phyloP scores from a whole-genome alignment of 2,329 filamentous ascomycete genomes.

The Scortechinia acanthostroma region DNA sequence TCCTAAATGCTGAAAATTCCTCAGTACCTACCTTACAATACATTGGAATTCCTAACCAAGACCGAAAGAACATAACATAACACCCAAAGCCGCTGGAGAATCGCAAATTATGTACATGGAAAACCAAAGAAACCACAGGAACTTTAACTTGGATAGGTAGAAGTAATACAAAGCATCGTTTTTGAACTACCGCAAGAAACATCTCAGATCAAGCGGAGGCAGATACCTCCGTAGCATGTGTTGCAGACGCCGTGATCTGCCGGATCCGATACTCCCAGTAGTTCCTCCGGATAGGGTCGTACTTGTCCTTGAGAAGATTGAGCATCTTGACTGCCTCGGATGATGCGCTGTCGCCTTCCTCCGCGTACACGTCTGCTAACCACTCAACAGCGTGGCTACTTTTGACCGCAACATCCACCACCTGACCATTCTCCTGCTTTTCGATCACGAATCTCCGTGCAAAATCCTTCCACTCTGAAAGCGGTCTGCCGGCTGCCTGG shows the following conservation, averaged over 20 bases:
- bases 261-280: conserved; percentile 47
- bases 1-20: too few species aligned
- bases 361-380: conserved; percentile 37
- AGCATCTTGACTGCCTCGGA: conserved; percentile 46
- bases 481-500: conserved; percentile 31
- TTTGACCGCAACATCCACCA: conserved; percentile 17
- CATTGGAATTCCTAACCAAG: too few species aligned
- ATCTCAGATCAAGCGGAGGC: too few species aligned
- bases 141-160: too few species aligned
- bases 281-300: conserved; percentile 63
- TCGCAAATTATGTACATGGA: too few species aligned
- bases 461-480: conserved; percentile 12
- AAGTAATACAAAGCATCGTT: too few species aligned
- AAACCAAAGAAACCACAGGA: too few species aligned
- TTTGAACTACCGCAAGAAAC: too few species aligned
- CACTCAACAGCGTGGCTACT: conserved; percentile 37
- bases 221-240: too few species aligned
- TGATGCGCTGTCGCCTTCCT: conserved; percentile 13
- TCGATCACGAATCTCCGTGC: conserved; percentile 16
- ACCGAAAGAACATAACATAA: too few species aligned
- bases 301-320: conserved; percentile 53
- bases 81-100: too few species aligned
- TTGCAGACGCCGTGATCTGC: neutral
- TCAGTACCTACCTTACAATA: too few species aligned
- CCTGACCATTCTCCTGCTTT: conserved; percentile 9